Evolutionary conservation across 2,329 filamentous ascomycete genomes (phyloP).

Genomic region (Mycosphaerella sp.): DNA sequence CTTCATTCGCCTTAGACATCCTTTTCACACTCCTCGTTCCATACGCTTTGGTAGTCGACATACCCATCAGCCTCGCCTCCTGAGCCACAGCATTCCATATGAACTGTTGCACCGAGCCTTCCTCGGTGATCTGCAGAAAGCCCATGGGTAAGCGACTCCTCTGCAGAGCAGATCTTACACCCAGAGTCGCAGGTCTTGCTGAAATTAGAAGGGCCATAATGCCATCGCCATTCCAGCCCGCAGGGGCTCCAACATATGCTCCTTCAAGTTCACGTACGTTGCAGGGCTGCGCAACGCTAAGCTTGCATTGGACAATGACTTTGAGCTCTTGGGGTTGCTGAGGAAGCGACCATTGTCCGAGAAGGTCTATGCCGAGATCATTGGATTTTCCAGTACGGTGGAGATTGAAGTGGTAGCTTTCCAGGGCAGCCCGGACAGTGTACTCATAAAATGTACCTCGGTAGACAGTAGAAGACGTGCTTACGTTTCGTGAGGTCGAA

Average conservation of each 20-base stretch:
- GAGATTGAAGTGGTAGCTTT: conserved; percentile 57
- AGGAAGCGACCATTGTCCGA: conserved; percentile 63
- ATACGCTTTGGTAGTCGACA: conserved; percentile 25
- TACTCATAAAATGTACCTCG: conserved; percentile 75
- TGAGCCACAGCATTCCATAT: conserved; percentile 64
- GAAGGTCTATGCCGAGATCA: conserved; percentile 67
- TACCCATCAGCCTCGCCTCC: conserved; percentile 55
- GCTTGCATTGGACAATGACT: conserved; percentile 63
- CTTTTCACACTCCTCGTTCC: neutral
- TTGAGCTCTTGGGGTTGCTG: conserved; percentile 24
- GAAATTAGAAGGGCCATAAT: conserved; percentile 67
- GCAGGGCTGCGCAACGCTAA: conserved; percentile 48
- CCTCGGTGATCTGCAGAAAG: conserved; percentile 56
- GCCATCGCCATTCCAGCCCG: conserved; percentile 59
- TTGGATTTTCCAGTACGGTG: conserved; percentile 58
- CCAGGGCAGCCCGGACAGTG: conserved; percentile 51
- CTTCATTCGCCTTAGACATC: neutral
- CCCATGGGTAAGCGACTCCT: conserved; percentile 64
- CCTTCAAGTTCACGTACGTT: conserved; percentile 73
- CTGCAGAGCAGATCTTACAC: conserved; percentile 65
- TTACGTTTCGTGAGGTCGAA: conserved; percentile 51
- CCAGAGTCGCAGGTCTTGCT: conserved; percentile 65
- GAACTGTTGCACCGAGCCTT: conserved; percentile 59
- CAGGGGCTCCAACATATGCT: conserved; percentile 65
- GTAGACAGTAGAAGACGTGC: conserved; percentile 54